A percentile compares a stretch with the other conserved stretches of the same genome.
Conservation (phyloP, 148 eudicot species). For the Rhododendron kiyosumense region DNA sequence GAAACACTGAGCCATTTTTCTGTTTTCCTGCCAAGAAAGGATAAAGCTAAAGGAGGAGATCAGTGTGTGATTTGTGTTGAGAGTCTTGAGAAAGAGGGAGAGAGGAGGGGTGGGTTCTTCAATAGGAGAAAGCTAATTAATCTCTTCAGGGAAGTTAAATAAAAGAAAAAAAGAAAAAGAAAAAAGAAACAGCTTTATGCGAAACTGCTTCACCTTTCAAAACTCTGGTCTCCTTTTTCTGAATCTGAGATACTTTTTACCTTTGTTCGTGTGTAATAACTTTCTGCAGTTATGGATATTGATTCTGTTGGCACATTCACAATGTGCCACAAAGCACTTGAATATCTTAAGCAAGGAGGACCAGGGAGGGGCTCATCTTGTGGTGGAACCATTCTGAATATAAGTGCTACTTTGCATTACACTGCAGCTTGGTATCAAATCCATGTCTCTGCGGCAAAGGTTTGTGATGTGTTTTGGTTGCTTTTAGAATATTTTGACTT, state of each 20-base stretch:
- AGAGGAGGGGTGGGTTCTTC: neutral
- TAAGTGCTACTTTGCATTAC: constrained; percentile 97
- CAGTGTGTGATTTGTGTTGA: neutral
- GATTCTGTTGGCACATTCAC: constrained; percentile 97
- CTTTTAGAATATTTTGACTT: neutral
- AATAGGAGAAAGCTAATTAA: neutral
- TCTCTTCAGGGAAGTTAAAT: neutral
- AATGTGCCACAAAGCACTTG: constrained; percentile 87
- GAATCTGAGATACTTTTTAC: neutral
- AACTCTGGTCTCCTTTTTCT: neutral
- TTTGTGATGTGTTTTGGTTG: constrained; percentile 18
- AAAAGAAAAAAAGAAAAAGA: neutral
- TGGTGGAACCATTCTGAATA: constrained; percentile 81
- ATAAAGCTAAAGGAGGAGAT: neutral
- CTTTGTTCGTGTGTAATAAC: neutral
- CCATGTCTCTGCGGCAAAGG: constrained; percentile 99
- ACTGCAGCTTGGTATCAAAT: constrained; percentile 95
- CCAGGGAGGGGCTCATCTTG: constrained; percentile 54
- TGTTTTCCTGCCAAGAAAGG: neutral
- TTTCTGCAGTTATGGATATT: constrained; percentile 70
- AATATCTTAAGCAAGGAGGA: constrained; percentile 81
- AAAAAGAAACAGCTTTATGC: neutral
- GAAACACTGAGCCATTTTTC: neutral
- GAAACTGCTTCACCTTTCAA: neutral
- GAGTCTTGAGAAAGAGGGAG: neutral